These are phyloP conservation scores for Cercospora brassicicola DNA, from an alignment of 2,329 filamentous ascomycete species.

Conservation along the genomic window DNA sequence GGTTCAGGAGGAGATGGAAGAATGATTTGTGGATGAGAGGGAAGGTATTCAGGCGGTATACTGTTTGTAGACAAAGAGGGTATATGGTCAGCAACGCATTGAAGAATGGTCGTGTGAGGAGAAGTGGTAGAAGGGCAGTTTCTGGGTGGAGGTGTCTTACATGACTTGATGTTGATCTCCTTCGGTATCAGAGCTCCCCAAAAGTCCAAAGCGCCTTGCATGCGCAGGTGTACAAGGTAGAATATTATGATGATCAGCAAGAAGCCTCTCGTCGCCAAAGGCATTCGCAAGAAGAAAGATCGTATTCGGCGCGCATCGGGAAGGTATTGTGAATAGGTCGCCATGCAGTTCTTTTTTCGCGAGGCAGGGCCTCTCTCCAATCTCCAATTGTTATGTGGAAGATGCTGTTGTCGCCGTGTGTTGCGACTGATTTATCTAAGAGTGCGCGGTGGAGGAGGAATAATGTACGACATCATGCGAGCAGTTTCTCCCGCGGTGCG, in stretches of 20 bases:
- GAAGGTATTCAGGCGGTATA: conserved; percentile 91
- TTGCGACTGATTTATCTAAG: not conserved
- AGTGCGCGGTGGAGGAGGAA: not conserved
- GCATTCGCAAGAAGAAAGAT: conserved; percentile 80
- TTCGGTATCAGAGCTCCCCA: conserved; percentile 80
- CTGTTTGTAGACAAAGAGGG: conserved; percentile 50
- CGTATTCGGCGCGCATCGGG: conserved; percentile 74
- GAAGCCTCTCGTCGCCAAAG: conserved; percentile 77
- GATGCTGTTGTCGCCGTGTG: not conserved
- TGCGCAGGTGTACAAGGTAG: conserved; percentile 69
- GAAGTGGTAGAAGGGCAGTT: not conserved
- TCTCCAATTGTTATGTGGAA: not conserved
- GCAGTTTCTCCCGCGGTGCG: conserved; percentile 5
- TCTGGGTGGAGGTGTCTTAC: conserved; percentile 51
- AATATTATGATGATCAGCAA: conserved; percentile 65
- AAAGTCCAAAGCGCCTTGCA: conserved; percentile 64
- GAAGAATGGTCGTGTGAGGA: not conserved
- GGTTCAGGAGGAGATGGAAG: conserved; percentile 77
- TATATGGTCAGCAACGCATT: not conserved
- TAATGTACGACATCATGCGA: not conserved
- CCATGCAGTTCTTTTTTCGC: not conserved
- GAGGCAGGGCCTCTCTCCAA: not conserved
- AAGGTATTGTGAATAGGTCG: conserved; percentile 13
- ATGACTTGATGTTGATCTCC: conserved; percentile 67
- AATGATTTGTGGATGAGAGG: conserved; percentile 81